Evolutionary conservation across 2,329 filamentous ascomycete genomes (phyloP).

Genomic region (Aspergillus quadricinctus): DNA sequence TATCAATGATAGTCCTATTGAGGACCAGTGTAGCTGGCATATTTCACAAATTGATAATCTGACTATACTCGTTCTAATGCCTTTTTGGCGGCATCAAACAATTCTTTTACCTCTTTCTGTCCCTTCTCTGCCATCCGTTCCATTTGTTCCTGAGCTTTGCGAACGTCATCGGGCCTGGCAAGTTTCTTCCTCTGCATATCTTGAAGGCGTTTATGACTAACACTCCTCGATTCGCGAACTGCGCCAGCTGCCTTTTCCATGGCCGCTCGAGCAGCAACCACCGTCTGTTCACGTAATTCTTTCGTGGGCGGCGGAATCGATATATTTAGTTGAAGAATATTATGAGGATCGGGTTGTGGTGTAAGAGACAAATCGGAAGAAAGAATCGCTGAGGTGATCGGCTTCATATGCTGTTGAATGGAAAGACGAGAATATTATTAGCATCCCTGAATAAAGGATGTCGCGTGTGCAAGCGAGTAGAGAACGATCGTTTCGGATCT

Average conservation of each 20-base stretch:
- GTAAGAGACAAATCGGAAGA: conserved; percentile 41
- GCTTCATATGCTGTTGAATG: conserved; percentile 40
- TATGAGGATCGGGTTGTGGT: conserved; percentile 40
- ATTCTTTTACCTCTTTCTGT: conserved; percentile 43
- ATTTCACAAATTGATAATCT: background rate
- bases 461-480: background rate
- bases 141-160: conserved; percentile 45
- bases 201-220: conserved; percentile 43
- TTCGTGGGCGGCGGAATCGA: conserved; percentile 45
- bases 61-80: conserved; percentile 31
- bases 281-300: conserved; percentile 41
- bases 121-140: conserved; percentile 45
- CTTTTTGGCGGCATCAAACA: conserved; percentile 41
- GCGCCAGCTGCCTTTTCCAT: conserved; percentile 40
- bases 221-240: conserved; percentile 40
- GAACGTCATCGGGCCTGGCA: conserved; percentile 42
- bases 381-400: conserved; percentile 40
- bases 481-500: background rate
- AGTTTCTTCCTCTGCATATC: conserved; percentile 42
- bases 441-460: background rate
- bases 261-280: conserved; percentile 37
- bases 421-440: background rate
- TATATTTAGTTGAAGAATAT: conserved; percentile 43
- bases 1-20: too few relatives aligned
- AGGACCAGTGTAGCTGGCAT: background rate